Percentiles rank a stretch among this genome's conserved stretches.
phyloP scores from a whole-genome alignment of 768 basidiomycete species.

The Tulasnella sp. region DNA sequence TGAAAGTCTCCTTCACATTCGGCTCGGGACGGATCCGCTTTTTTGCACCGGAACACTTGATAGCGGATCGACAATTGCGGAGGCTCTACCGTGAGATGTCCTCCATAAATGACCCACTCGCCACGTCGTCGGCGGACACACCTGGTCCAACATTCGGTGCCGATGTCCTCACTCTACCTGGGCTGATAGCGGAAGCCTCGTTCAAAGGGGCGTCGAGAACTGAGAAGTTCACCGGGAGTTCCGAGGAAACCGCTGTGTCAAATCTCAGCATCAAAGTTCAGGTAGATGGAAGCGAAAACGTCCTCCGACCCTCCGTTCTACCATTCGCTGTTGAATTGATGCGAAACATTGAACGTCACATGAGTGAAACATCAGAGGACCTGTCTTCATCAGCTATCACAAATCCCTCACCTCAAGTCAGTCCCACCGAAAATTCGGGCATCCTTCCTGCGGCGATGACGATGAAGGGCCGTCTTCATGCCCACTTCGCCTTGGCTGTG shows the following conservation, averaged over 20 bases:
- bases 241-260: slow-evolving; percentile 35
- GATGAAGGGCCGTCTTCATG: slow-evolving; percentile 19
- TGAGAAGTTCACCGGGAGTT: slow-evolving; percentile 27
- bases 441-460: slow-evolving; percentile 16
- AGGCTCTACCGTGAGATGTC: not conserved
- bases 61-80: slow-evolving; percentile 22
- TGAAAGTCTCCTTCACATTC: slow-evolving; percentile 44
- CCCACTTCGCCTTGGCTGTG: slow-evolving; percentile 82
- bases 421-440: slow-evolving; percentile 17
- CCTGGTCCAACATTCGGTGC: slow-evolving; percentile 41
- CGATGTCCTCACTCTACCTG: slow-evolving; percentile 39
- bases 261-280: slow-evolving; percentile 71
- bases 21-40: slow-evolving; percentile 75
- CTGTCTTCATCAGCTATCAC: not conserved
- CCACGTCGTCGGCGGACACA: slow-evolving; percentile 24
- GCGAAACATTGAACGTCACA: slow-evolving; percentile 53
- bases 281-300: slow-evolving; percentile 84
- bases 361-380: slow-evolving; percentile 36
- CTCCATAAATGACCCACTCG: slow-evolving; percentile 2
- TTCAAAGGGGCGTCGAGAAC: slow-evolving; percentile 50
- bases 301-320: slow-evolving; percentile 65
- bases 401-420: slow-evolving; percentile 10
- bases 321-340: slow-evolving; percentile 76
- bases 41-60: slow-evolving; percentile 41
- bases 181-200: slow-evolving; percentile 72